Conservation (phyloP, 1,284 basidiomycete species). For the Paramarasmius palmivorus region DNA sequence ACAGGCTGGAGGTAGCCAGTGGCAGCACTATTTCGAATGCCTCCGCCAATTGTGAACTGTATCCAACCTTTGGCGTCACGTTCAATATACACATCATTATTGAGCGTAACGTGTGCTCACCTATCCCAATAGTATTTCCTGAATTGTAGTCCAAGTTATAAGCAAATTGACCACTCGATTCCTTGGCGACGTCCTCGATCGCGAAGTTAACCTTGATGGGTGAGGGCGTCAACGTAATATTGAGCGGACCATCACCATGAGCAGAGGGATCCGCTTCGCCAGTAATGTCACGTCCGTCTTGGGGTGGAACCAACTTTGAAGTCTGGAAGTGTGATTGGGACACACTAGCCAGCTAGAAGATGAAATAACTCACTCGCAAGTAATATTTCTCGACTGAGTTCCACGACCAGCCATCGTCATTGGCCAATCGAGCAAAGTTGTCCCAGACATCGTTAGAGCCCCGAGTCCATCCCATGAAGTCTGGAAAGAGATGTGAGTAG, state of each 20-base stretch:
- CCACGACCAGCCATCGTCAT: slow-evolving; percentile 32
- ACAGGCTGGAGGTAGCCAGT: slow-evolving; percentile 37
- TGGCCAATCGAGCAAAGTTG: slow-evolving; percentile 26
- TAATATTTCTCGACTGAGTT: slow-evolving; percentile 21
- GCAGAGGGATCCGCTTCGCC: too few relatives aligned
- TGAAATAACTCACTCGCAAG: slow-evolving; percentile 16
- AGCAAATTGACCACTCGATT: slow-evolving; percentile 17
- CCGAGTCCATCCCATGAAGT: slow-evolving; percentile 23
- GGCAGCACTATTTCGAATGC: slow-evolving; percentile 34
- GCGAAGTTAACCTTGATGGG: slow-evolving; percentile 5
- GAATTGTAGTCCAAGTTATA: slow-evolving; percentile 23
- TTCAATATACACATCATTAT: not conserved
- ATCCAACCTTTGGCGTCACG: not conserved
- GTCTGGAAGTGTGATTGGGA: not conserved
- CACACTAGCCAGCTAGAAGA: not conserved
- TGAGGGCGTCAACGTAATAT: slow-evolving; percentile 10
- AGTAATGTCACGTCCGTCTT: too few relatives aligned
- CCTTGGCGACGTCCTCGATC: slow-evolving; percentile 8
- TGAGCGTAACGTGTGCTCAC: not conserved
- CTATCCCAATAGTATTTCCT: slow-evolving; percentile 20
- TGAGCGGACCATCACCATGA: too few relatives aligned
- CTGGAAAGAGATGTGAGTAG: slow-evolving; percentile 11
- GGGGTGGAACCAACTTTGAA: too few relatives aligned
- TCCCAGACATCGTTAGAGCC: slow-evolving; percentile 27
- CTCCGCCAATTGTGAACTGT: slow-evolving; percentile 21